Evolutionary conservation across 148 eudicot species (phyloP).

Genomic region (Persicaria tinctoria): DNA sequence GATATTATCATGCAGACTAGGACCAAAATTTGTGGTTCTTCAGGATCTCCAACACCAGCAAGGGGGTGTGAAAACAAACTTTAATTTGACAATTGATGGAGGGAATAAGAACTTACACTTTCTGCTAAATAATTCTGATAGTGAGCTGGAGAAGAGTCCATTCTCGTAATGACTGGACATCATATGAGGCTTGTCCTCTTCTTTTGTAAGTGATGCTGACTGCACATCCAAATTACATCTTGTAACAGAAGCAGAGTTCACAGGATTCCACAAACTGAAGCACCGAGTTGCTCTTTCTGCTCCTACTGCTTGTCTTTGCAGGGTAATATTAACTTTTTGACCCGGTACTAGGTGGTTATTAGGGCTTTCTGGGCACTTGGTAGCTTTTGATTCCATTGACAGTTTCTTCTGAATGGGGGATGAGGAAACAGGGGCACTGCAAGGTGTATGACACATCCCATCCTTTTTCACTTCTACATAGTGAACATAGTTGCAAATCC

Average conservation of each 20-base stretch:
- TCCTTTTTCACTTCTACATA: constrained; percentile 33
- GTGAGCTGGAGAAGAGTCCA: constrained; percentile 70
- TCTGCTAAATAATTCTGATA: constrained; percentile 56
- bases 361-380: constrained; percentile 27
- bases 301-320: constrained; percentile 44
- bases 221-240: constrained; percentile 28
- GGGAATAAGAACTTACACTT: constrained; percentile 44
- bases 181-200: constrained; percentile 25
- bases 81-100: background rate
- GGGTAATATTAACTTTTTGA: constrained; percentile 30
- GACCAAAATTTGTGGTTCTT: background rate
- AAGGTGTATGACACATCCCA: constrained; percentile 22
- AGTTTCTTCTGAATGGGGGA: constrained; percentile 40
- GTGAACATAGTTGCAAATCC: background rate
- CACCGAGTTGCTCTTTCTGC: constrained; percentile 43
- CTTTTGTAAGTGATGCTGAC: constrained; percentile 18
- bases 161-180: constrained; percentile 47
- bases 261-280: constrained; percentile 30
- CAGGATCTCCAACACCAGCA: background rate
- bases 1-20: background rate
- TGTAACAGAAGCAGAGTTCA: constrained; percentile 28
- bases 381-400: constrained; percentile 29
- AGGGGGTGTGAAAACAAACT: background rate
- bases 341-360: constrained; percentile 23
- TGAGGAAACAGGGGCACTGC: constrained; percentile 29